Base-by-base conservation (phyloP, 176 grass and related monocot genomes). In the Otatea glauca region DNA sequence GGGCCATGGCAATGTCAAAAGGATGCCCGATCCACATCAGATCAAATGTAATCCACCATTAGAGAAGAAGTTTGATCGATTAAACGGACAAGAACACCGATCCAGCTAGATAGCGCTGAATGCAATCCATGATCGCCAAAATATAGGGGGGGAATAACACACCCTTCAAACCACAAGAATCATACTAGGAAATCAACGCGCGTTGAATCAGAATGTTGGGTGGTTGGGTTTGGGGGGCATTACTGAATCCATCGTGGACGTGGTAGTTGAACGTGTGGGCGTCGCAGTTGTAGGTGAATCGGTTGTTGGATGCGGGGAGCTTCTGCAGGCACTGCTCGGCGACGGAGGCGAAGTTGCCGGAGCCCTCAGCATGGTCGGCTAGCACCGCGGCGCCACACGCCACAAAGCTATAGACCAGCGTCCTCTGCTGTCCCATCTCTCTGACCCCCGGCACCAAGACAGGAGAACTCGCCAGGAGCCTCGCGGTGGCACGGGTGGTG, bases 211-310 rank as follows among this genome's bases (percentile, higher is more conserved):
- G 5, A 5, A 51, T 15, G 5, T 45, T 45, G 44, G 44, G 44
- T 45, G 44, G 8, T 0, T 45, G 10, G 49, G 14, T 51, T 51
- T 5, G 5, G 5, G 63, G 24, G 0, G 72, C 43, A 68, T 92
- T 84, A 93, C 88, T 93, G 73, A 91, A 96, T 89, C 94, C 91
- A 13, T 96, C 87, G 20, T 96, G 86, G 21, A 96, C 81, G 25
- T 91, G 91, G 84, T 96, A 96, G 85, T 93, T 93, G 83, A 96
- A 96, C 21, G 88, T 96, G 77, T 96, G 91, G 3, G 86, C 86
- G 7, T 96, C 94, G 72, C 94, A 96, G 76, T 72, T 96, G 86
- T 96, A 96, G 24, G 69, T 87, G 45, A 85, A 83, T 1, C 85
- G 89, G 69, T 96, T 96, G 58, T 93, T 91, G 66, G 73, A 72